Percentiles rank a stretch among this genome's conserved stretches.
phyloP scores from a whole-genome alignment of 2,329 filamentous ascomycete genomes.

The Aureobasidium sp. region DNA sequence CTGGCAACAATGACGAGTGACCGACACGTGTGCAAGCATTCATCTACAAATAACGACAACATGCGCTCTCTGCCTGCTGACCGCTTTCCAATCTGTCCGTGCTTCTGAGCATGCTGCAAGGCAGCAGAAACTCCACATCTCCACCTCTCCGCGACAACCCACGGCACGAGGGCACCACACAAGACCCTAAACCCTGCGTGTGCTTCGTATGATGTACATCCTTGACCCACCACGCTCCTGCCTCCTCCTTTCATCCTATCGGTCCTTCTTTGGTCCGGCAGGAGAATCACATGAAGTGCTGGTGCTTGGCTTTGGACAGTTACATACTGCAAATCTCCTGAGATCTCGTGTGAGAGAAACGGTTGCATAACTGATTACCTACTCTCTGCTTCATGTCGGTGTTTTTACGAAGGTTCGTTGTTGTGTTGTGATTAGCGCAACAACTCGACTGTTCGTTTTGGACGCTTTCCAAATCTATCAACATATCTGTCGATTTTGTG shows the following conservation, averaged over 20 bases:
- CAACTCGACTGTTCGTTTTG: not conserved
- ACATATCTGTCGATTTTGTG: no score
- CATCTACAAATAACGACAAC: not conserved
- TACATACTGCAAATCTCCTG: not conserved
- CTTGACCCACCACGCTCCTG: not conserved
- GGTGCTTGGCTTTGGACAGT: not conserved
- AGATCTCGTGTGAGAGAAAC: not conserved
- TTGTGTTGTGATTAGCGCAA: not conserved
- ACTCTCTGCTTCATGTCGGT: not conserved
- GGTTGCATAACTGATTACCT: not conserved
- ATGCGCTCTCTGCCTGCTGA: not conserved
- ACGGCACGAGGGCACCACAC: not conserved
- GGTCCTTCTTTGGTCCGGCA: not conserved
- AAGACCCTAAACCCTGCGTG: not conserved
- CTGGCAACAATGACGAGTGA: not conserved
- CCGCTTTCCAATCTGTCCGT: not conserved
- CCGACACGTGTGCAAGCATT: not conserved
- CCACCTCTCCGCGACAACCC: not conserved
- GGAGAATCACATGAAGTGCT: no score
- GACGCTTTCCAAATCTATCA: no score
- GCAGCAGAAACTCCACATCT: slow-evolving; percentile 3
- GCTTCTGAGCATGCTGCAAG: not conserved
- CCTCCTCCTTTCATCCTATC: not conserved
- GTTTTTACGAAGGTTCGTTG: not conserved
- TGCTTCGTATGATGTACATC: not conserved